Conservation (phyloP, 75 land plant species). For the Pinus taeda region DNA sequence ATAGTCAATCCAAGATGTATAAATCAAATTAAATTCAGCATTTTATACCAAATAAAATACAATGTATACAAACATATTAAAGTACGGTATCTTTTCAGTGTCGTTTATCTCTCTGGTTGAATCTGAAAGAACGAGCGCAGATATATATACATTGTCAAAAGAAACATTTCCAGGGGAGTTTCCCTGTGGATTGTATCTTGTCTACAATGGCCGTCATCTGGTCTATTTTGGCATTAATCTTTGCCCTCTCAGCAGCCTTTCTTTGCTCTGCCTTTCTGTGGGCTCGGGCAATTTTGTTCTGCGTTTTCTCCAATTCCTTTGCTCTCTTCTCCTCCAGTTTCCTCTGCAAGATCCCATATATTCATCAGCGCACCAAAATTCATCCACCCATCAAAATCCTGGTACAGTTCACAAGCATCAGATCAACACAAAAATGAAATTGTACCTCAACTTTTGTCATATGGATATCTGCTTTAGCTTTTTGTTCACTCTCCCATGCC, state of each 20-base stretch:
- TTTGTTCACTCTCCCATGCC: slow-evolving; percentile 66
- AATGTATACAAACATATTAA: no score
- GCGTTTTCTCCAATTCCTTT: slow-evolving; percentile 65
- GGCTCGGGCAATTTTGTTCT: slow-evolving; percentile 76
- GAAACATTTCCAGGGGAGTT: slow-evolving; percentile 49
- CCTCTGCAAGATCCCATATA: slow-evolving; percentile 31
- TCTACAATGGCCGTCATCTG: slow-evolving; percentile 37
- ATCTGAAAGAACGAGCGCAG: no score
- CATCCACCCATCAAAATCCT: neutral
- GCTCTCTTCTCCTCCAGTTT: slow-evolving; percentile 69
- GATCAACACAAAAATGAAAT: neutral
- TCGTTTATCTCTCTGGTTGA: no score
- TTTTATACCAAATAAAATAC: no score
- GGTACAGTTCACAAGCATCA: neutral
- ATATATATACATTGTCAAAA: slow-evolving; percentile 11
- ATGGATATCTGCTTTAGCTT: slow-evolving; percentile 44
- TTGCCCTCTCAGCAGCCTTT: slow-evolving; percentile 68
- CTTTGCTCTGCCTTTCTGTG: slow-evolving; percentile 73
- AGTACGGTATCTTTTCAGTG: no score
- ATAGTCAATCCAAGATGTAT: no score
- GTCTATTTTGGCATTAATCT: slow-evolving; percentile 63
- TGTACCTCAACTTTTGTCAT: slow-evolving; percentile 77
- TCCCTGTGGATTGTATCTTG: slow-evolving; percentile 49
- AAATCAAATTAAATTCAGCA: no score
- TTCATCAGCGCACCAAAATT: neutral